These are phyloP conservation scores for Cladobotryum mycophilum DNA, from an alignment of 2,329 filamentous ascomycete genomes.

Conservation along the genomic window DNA sequence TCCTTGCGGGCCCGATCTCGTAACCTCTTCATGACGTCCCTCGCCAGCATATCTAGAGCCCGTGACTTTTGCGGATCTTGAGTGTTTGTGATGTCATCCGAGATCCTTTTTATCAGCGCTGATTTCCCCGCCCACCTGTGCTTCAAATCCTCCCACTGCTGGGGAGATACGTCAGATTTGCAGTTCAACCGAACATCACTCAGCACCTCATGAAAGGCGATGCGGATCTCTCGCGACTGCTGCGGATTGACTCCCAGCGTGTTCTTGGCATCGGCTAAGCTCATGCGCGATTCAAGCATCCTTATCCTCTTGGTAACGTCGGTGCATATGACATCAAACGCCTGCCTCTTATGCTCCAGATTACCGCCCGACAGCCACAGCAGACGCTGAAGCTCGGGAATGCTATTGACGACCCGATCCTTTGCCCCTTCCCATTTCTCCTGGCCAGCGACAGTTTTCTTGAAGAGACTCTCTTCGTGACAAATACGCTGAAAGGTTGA, in stretches of 20 bases:
- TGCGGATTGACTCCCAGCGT: constrained; percentile 38
- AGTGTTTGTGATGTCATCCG: constrained; percentile 46
- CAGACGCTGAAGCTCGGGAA: constrained; percentile 54
- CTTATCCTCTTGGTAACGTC: constrained; percentile 79
- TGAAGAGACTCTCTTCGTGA: constrained; percentile 57
- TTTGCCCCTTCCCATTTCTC: constrained; percentile 70
- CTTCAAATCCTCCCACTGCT: constrained; percentile 67
- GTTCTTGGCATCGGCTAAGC: constrained; percentile 68
- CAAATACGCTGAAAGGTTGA: constrained; percentile 66
- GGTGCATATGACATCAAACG: constrained; percentile 71
- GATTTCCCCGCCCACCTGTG: constrained; percentile 58
- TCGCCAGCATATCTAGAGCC: constrained; percentile 64
- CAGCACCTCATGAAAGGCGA: constrained; percentile 60
- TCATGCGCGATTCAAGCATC: constrained; percentile 57
- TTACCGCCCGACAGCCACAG: constrained; percentile 54
- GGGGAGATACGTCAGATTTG: constrained; percentile 64
- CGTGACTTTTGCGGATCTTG: constrained; percentile 52
- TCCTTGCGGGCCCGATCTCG: constrained; percentile 56
- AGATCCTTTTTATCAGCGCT: constrained; percentile 46
- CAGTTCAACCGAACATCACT: constrained; percentile 61
- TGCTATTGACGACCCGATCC: constrained; percentile 57
- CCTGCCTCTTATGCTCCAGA: constrained; percentile 57
- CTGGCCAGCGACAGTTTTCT: constrained; percentile 69
- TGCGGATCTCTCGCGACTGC: constrained; percentile 53
- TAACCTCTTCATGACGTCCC: constrained; percentile 72